A percentile compares a stretch with the other conserved stretches of the same genome.
These are phyloP conservation scores for Penicillium salamii DNA, from an alignment of 495 filamentous ascomycete genomes.

Conservation along the genomic window DNA sequence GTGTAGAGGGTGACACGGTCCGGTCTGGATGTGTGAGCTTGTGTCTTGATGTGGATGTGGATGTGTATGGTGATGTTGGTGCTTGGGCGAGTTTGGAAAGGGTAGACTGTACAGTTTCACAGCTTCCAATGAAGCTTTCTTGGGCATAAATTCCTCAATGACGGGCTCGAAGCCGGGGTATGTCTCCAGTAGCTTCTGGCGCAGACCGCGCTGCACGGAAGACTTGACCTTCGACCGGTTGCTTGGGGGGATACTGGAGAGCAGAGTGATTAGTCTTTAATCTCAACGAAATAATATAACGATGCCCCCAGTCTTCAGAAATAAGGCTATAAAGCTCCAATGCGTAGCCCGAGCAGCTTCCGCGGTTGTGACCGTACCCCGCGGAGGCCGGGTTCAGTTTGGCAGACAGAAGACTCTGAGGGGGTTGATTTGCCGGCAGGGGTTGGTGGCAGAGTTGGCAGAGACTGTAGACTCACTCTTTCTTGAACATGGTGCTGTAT, in stretches of 20 bases:
- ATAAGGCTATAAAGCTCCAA: neutral
- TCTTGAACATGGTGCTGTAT: constrained; percentile 74
- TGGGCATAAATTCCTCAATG: constrained; percentile 94
- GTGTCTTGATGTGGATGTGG: too few species aligned
- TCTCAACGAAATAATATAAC: too few species aligned
- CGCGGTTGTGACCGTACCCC: neutral
- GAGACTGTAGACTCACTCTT: constrained; percentile 59
- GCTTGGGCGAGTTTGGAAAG: too few species aligned
- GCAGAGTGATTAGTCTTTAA: too few species aligned
- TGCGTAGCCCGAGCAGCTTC: neutral
- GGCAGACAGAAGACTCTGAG: neutral
- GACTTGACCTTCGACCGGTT: constrained; percentile 97
- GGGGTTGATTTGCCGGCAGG: neutral
- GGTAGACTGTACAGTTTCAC: constrained; percentile 68
- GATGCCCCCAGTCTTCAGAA: too few species aligned
- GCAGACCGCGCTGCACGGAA: constrained; percentile 83
- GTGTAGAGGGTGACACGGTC: constrained; percentile 85
- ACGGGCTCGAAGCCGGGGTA: constrained; percentile 83
- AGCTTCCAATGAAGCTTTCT: constrained; percentile 88
- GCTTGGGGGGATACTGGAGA: constrained; percentile 63
- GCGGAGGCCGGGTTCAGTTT: neutral
- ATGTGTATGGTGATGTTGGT: too few species aligned
- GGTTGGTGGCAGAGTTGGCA: neutral
- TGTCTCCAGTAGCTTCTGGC: constrained; percentile 73
- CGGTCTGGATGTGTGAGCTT: constrained; percentile 48